Conservation (phyloP, 148 eudicot species). For the Rhododendron ferrugineum region DNA sequence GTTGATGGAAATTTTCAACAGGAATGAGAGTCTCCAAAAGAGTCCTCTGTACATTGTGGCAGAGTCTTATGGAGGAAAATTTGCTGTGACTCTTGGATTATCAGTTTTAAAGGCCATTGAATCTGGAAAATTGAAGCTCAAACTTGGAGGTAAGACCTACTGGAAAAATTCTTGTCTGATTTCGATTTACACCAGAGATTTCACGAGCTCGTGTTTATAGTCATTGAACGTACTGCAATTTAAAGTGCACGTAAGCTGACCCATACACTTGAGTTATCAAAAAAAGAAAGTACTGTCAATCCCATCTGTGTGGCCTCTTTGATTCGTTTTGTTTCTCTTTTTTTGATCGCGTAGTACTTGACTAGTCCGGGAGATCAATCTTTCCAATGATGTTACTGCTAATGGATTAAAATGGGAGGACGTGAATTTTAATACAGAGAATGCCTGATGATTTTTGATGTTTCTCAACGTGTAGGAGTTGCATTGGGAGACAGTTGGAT, state of each 20-base stretch:
- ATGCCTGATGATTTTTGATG: background rate
- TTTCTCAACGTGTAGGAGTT: slow-evolving; percentile 41
- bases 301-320: background rate
- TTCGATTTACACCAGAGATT: background rate
- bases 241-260: background rate
- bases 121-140: slow-evolving; percentile 59
- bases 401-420: background rate
- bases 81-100: slow-evolving; percentile 70
- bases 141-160: slow-evolving; percentile 57
- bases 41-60: slow-evolving; percentile 76
- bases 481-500: slow-evolving; percentile 91
- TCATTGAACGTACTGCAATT: background rate
- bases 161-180: background rate
- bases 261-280: no score
- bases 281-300: no score
- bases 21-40: slow-evolving; percentile 37
- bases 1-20: slow-evolving; percentile 53
- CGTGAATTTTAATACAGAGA: background rate
- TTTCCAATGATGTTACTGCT: background rate
- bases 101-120: slow-evolving; percentile 65
- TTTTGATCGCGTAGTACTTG: no score
- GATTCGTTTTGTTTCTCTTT: background rate
- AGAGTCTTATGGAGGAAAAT: slow-evolving; percentile 97
- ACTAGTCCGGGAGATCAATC: background rate
- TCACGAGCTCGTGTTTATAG: background rate